Percentiles rank a stretch among this genome's conserved stretches.
These are phyloP conservation scores for Russula virescens DNA, from an alignment of 768 basidiomycete species.

Conservation along the genomic window DNA sequence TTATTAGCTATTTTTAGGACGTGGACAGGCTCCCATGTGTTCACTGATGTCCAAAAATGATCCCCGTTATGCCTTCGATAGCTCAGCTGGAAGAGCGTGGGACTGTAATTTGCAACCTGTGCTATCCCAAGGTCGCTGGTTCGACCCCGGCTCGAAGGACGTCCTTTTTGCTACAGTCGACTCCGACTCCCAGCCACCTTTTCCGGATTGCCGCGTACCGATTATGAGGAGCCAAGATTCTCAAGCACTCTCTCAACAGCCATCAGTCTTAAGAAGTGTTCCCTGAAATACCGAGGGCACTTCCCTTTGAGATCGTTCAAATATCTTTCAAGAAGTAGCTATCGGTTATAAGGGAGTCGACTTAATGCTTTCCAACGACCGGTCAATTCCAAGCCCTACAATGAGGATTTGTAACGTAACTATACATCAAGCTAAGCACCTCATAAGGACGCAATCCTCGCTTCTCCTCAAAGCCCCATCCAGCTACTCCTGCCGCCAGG, in stretches of 20 bases:
- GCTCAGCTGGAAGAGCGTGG: slow-evolving; percentile 35
- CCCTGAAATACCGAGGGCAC: too few species aligned
- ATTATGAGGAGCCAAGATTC: too few species aligned
- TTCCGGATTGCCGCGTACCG: too few species aligned
- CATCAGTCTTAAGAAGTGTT: too few species aligned
- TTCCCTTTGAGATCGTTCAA: too few species aligned
- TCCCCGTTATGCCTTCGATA: slow-evolving; percentile 26
- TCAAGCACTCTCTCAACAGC: too few species aligned
- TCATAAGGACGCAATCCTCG: not conserved
- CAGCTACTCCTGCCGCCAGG: slow-evolving; percentile 85
- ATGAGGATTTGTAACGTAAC: not conserved
- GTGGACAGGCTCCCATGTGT: too few species aligned
- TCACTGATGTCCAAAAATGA: not conserved
- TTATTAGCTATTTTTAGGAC: not conserved
- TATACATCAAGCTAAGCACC: not conserved
- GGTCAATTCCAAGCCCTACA: too few species aligned
- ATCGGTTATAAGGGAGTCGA: too few species aligned
- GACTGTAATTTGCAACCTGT: slow-evolving; percentile 28
- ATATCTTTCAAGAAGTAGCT: too few species aligned
- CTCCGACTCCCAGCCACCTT: too few species aligned
- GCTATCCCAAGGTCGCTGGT: slow-evolving; percentile 32
- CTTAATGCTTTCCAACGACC: too few species aligned
- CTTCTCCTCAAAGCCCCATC: slow-evolving; percentile 66
- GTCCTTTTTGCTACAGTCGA: slow-evolving; percentile 3
- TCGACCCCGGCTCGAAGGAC: slow-evolving; percentile 33